Conservation (phyloP, 164 flowering plant genomes). For the Kalanchoe fedtschenkoi region DNA sequence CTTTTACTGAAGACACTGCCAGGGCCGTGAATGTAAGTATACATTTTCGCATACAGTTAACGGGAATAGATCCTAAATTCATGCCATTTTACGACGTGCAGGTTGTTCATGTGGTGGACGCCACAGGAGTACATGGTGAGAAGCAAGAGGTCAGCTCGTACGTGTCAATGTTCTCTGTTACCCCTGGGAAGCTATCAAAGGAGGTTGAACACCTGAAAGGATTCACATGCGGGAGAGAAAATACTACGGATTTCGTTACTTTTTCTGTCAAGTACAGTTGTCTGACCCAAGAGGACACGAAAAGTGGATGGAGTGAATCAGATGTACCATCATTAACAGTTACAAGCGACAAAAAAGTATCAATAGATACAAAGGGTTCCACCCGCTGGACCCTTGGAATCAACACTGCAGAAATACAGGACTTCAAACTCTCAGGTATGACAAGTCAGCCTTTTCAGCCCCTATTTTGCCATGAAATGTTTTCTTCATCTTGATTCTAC, state of each 20-base stretch:
- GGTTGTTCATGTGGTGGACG: constrained; percentile 93
- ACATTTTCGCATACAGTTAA: not conserved
- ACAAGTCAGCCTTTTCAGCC: not conserved
- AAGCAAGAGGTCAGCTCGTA: constrained; percentile 44
- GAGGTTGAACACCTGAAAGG: constrained; percentile 59
- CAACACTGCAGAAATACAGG: constrained; percentile 54
- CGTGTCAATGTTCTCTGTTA: constrained; percentile 62
- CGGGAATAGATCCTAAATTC: not conserved
- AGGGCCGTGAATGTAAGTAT: constrained; percentile 80
- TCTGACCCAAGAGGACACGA: constrained; percentile 32
- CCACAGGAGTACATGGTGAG: constrained; percentile 34
- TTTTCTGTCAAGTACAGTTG: constrained; percentile 84
- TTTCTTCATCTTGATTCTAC: not conserved
- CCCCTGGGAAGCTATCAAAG: constrained; percentile 71
- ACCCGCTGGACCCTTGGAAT: constrained; percentile 81
- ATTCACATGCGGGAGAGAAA: constrained; percentile 63
- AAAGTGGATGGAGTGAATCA: constrained; percentile 59
- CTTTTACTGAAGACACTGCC: constrained; percentile 65
- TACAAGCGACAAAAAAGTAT: constrained; percentile 33
- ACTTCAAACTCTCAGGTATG: constrained; percentile 69
- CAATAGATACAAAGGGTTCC: constrained; percentile 62
- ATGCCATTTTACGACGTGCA: constrained; percentile 14
- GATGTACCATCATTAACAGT: constrained; percentile 62
- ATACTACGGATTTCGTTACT: constrained; percentile 60
- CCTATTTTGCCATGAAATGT: not conserved